phyloP scores from a whole-genome alignment of 768 basidiomycete species.

The Lactarius indigo region DNA sequence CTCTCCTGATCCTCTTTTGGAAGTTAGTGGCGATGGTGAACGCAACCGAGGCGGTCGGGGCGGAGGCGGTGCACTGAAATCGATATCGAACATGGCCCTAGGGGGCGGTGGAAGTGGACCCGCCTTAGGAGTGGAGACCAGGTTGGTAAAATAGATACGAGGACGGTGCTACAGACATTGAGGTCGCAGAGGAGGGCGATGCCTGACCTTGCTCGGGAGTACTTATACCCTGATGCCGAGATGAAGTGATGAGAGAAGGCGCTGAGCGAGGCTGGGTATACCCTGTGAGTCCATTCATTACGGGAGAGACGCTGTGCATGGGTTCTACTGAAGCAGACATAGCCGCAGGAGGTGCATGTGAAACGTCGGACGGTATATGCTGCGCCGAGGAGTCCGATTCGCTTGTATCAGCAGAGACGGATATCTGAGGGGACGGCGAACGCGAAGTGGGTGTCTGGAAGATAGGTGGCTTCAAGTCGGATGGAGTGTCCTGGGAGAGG shows the following conservation, averaged over 20 bases:
- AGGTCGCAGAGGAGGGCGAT: neutral
- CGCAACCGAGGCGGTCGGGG: conserved; percentile 63
- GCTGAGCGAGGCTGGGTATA: conserved; percentile 8
- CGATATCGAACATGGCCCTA: conserved; percentile 45
- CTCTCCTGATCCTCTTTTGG: conserved; percentile 35
- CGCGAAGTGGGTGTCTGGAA: conserved; percentile 38
- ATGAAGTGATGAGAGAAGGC: neutral
- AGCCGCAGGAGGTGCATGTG: conserved; percentile 19
- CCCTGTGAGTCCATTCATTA: conserved; percentile 11
- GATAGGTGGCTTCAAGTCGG: conserved; percentile 34
- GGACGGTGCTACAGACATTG: conserved; percentile 27
- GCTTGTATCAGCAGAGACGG: conserved; percentile 9
- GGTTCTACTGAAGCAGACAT: conserved; percentile 32
- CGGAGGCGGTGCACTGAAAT: conserved; percentile 45
- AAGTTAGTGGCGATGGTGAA: conserved; percentile 42
- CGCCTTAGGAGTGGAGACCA: conserved; percentile 64
- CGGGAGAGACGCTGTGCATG: conserved; percentile 20
- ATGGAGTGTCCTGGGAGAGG: conserved; percentile 14
- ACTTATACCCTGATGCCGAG: neutral
- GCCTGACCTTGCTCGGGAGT: conserved; percentile 5
- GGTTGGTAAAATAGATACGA: conserved; percentile 61
- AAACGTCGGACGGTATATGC: conserved; percentile 27
- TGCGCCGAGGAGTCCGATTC: neutral
- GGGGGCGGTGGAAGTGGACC: conserved; percentile 73
- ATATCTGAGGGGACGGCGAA: conserved; percentile 31